Percentiles rank a stretch among this genome's conserved stretches.
These are phyloP conservation scores for Yarrowia phangngaensis DNA, from an alignment of 805 yeast species.

Conservation along the genomic window DNA sequence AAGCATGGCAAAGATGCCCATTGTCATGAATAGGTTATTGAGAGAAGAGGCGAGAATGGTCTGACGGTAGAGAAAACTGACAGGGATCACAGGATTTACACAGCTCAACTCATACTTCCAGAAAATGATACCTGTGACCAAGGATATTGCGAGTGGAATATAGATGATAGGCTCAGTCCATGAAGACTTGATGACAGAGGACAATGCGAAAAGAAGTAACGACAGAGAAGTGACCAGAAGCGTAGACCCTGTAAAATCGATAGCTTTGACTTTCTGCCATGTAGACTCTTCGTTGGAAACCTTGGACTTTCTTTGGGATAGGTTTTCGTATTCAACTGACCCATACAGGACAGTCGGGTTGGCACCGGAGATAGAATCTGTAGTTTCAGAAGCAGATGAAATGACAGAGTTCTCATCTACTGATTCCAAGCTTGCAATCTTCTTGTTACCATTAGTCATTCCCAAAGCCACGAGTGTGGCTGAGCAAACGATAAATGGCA, in stretches of 20 bases:
- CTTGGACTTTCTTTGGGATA: conserved; percentile 30
- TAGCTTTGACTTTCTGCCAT: conserved; percentile 41
- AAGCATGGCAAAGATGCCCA: conserved; percentile 59
- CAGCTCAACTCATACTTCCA: conserved; percentile 46
- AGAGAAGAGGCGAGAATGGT: conserved; percentile 64
- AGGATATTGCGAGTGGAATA: conserved; percentile 39
- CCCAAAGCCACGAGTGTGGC: conserved; percentile 37
- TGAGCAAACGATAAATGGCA: conserved; percentile 43
- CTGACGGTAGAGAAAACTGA: conserved; percentile 41
- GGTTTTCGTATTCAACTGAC: conserved; percentile 21
- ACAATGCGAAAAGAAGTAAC: conserved; percentile 58
- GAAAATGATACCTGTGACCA: conserved; percentile 43
- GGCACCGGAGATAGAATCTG: conserved; percentile 10
- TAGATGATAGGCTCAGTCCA: conserved; percentile 47
- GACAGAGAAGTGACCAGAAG: conserved; percentile 57
- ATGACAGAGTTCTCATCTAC: conserved; percentile 5
- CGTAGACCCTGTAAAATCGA: conserved; percentile 65
- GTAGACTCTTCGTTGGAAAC: conserved; percentile 37
- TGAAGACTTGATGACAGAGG: conserved; percentile 53
- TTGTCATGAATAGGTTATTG: conserved; percentile 66
- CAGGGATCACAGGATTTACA: conserved; percentile 45
- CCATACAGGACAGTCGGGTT: conserved; percentile 36
- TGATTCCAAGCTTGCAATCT: conserved; percentile 25
- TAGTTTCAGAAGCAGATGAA: not conserved
- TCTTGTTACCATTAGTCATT: conserved; percentile 28